These are phyloP conservation scores for Uronychia setigera DNA, from an alignment of 73 alveolate species.

Conservation along the genomic window DNA sequence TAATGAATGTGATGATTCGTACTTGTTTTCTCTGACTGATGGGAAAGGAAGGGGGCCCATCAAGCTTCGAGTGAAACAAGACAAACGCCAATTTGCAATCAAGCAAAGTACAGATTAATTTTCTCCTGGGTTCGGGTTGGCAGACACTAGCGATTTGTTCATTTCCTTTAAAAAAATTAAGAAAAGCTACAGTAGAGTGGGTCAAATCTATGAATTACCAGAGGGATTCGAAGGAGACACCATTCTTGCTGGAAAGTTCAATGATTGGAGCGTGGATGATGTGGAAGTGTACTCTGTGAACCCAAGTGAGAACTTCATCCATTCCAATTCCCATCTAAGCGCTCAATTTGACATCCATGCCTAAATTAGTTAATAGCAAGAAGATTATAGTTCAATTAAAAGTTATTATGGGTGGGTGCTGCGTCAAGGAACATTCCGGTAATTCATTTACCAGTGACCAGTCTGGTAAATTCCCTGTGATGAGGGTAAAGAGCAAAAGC, in stretches of 20 bases:
- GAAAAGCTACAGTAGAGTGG: conserved; percentile 74
- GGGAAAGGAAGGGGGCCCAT: conserved; percentile 77
- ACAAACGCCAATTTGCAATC: conserved; percentile 69
- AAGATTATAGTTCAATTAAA: too few species aligned
- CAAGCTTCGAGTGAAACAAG: conserved; percentile 71
- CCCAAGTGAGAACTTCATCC: too few species aligned
- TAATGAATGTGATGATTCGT: conserved; percentile 77
- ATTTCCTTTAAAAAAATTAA: conserved; percentile 74
- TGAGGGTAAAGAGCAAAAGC: too few species aligned
- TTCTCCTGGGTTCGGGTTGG: conserved; percentile 89
- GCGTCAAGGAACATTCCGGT: too few species aligned
- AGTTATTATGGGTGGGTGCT: too few species aligned
- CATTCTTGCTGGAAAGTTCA: conserved; percentile 69
- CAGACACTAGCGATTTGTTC: conserved; percentile 75
- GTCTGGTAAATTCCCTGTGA: too few species aligned
- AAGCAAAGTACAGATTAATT: conserved; percentile 68
- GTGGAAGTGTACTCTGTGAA: conserved; percentile 57
- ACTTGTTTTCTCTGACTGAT: conserved; percentile 73
- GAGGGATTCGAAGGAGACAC: conserved; percentile 30
- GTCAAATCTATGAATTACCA: conserved; percentile 79
- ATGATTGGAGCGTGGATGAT: conserved; percentile 75
- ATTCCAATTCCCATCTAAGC: too few species aligned
- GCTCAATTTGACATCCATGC: too few species aligned
- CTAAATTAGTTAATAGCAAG: too few species aligned
- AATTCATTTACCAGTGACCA: too few species aligned